Conservation (phyloP, 257 asterid species). For the Anisodus tanguticus region DNA sequence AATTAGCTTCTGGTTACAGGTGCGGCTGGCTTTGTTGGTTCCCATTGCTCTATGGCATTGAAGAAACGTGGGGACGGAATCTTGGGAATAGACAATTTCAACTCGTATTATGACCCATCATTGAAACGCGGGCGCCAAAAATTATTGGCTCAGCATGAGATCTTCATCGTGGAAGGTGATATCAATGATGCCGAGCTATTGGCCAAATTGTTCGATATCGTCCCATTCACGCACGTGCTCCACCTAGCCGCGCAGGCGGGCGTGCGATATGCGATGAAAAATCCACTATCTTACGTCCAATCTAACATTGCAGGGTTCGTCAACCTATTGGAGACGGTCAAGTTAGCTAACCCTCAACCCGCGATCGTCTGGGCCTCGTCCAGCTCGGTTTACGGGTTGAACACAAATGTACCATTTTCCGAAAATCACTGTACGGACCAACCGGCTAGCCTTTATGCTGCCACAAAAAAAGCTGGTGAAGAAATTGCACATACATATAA, state of each 20-base stretch:
- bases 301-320: slow-evolving; percentile 86
- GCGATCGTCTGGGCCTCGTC: slow-evolving; percentile 94
- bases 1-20: no score
- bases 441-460: slow-evolving; percentile 95
- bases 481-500: slow-evolving; percentile 33
- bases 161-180: slow-evolving; percentile 74
- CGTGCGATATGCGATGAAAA: slow-evolving; percentile 90
- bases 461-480: slow-evolving; percentile 57
- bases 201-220: slow-evolving; percentile 72
- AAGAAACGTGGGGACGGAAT: slow-evolving; percentile 92
- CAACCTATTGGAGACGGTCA: slow-evolving; percentile 63
- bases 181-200: slow-evolving; percentile 66
- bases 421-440: slow-evolving; percentile 70
- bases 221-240: slow-evolving; percentile 71
- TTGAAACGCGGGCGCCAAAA: slow-evolving; percentile 68
- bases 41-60: slow-evolving; percentile 73
- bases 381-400: slow-evolving; percentile 81
- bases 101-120: slow-evolving; percentile 81
- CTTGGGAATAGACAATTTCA: slow-evolving; percentile 81
- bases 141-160: slow-evolving; percentile 50
- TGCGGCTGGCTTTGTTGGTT: slow-evolving; percentile 57
- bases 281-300: slow-evolving; percentile 67
- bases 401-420: slow-evolving; percentile 71
- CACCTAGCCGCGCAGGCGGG: slow-evolving; percentile 97
- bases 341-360: slow-evolving; percentile 82